Conservation (phyloP, 2,329 filamentous ascomycete species). For the Dothidotthia symphoricarpi region DNA sequence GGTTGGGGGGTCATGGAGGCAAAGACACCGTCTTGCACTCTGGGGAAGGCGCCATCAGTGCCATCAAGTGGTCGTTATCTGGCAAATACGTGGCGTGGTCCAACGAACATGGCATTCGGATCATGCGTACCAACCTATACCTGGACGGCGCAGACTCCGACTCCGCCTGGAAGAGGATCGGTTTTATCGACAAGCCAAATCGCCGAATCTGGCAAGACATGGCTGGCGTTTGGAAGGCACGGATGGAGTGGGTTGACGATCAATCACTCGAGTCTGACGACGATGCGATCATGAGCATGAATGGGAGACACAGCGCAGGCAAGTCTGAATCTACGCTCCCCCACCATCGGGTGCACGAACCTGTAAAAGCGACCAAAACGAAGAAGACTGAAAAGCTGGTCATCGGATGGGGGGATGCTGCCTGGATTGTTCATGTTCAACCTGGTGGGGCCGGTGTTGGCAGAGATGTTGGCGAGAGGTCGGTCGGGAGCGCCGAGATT, state of each 20-base stretch:
- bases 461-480: slow-evolving; percentile 67
- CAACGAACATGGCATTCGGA: slow-evolving; percentile 95
- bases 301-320: slow-evolving; percentile 34
- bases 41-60: slow-evolving; percentile 86
- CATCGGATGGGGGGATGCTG: slow-evolving; percentile 92
- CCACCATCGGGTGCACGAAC: slow-evolving; percentile 48
- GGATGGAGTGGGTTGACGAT: slow-evolving; percentile 91
- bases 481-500: slow-evolving; percentile 80
- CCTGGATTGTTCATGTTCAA: slow-evolving; percentile 93
- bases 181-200: slow-evolving; percentile 85
- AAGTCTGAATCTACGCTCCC: slow-evolving; percentile 35
- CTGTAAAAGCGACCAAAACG: slow-evolving; percentile 36
- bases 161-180: slow-evolving; percentile 90
- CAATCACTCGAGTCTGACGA: slow-evolving; percentile 73
- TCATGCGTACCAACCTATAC: slow-evolving; percentile 87
- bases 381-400: slow-evolving; percentile 67
- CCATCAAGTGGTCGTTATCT: slow-evolving; percentile 90
- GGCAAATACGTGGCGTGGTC: slow-evolving; percentile 93
- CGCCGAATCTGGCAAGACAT: slow-evolving; percentile 91
- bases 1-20: slow-evolving; percentile 72
- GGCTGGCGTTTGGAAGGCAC: slow-evolving; percentile 91
- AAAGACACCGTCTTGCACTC: slow-evolving; percentile 86
- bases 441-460: slow-evolving; percentile 67
- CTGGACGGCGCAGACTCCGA: slow-evolving; percentile 74
- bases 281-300: slow-evolving; percentile 44